Evolutionary conservation across 306 rosid species (phyloP), one percentile per base, ranked within the genome.

Genomic region (Sindora glabra): DNA sequence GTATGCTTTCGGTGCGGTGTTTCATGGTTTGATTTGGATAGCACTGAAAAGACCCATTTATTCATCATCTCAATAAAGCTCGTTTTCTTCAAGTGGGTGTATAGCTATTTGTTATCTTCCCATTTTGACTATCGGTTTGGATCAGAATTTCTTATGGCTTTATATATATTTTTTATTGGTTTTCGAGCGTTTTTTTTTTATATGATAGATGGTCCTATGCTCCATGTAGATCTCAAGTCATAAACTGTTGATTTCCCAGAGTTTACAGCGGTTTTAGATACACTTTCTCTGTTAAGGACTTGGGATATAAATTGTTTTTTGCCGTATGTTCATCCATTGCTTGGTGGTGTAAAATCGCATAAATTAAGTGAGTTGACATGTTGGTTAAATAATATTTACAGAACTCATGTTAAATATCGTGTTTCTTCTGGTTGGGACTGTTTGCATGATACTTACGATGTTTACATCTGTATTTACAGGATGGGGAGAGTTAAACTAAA

Each of bases 401-500:
- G 10, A 8, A 38, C 24, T 48, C 52, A 2, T 32, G 38, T 10
- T 25, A 23, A 15, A 32, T 54, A 3, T 12, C 47, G 23, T 27
- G n/a, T 63, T 36, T 26, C 26, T 40, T 9, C 32, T 40, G 33
- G 38, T 57, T 18, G 39, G 30, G 62, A 50, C 47, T 32, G 17
- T 11, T 41, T 34, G n/a, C 47, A 21, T 49, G 63, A 32, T n/a
- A 5, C 36, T 10, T 59, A 4, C 36, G 24, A 33, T 18, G 14
- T 42, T 61, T 60, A 45, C 13, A 72, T 21, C 18, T 72, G 59
- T 55, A 47, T 45, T 65, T 75, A 56, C 78, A 88, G 86, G 77
- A 88, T 88, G 96, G 94, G 96, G 30, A 85, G 94, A 78, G 94
- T 82, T 52, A 88, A 85, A 65, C 71, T 88, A 37, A 88, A 82